Evolutionary conservation across 2,329 filamentous ascomycete genomes (phyloP).

Genomic region (Xylariaceae sp.): DNA sequence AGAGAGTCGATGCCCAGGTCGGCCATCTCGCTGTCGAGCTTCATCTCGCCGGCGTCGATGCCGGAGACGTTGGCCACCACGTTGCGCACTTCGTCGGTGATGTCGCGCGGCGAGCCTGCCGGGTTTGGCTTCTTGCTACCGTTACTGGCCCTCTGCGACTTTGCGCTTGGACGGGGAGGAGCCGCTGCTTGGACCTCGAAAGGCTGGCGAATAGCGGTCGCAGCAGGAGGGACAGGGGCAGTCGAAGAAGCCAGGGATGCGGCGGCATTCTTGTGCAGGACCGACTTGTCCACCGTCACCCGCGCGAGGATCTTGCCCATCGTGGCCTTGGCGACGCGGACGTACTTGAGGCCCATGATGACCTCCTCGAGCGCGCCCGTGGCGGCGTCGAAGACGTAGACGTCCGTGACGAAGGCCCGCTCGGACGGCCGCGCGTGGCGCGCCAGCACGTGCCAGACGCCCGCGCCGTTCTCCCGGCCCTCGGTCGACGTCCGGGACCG

Average conservation of each 20-base stretch:
- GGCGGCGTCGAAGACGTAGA: slow-evolving; percentile 27
- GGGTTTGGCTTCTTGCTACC: too few relatives aligned
- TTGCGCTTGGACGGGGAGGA: too few relatives aligned
- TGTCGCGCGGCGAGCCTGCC: not conserved
- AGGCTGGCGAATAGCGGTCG: not conserved
- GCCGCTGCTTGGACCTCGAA: slow-evolving; percentile 5
- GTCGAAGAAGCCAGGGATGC: too few relatives aligned
- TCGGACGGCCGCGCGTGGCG: slow-evolving; percentile 17
- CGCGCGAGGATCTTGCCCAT: slow-evolving; percentile 24
- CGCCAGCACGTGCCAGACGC: slow-evolving; percentile 23
- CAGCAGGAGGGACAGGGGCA: too few relatives aligned
- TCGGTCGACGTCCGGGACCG: too few relatives aligned
- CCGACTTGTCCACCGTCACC: slow-evolving; percentile 11
- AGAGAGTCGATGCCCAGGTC: slow-evolving; percentile 42
- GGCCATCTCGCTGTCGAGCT: slow-evolving; percentile 23
- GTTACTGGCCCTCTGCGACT: too few relatives aligned
- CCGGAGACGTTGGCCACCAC: slow-evolving; percentile 18
- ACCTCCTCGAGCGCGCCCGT: slow-evolving; percentile 23
- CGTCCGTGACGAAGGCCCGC: slow-evolving; percentile 22
- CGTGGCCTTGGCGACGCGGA: slow-evolving; percentile 16
- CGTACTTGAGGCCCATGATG: slow-evolving; percentile 27
- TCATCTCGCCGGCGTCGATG: slow-evolving; percentile 28
- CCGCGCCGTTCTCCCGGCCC: slow-evolving; percentile 8
- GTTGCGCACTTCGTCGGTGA: not conserved
- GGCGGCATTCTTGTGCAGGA: too few relatives aligned